phyloP scores from a whole-genome alignment of 495 filamentous ascomycete genomes.

The Hapsidospora chrysogenum region DNA sequence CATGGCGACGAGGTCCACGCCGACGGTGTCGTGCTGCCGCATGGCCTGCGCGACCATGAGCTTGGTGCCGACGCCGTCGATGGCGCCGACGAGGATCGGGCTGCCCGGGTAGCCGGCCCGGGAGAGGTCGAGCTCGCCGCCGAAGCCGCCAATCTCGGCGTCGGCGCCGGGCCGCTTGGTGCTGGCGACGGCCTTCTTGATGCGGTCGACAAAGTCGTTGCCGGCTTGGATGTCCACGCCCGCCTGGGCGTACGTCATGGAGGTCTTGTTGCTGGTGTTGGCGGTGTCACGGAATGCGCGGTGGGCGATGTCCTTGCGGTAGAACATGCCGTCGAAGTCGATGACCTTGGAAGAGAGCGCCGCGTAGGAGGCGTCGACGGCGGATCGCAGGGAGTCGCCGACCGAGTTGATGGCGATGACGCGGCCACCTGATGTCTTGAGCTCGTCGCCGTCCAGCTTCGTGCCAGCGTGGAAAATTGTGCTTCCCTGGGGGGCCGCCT shows the following conservation, averaged over 20 bases:
- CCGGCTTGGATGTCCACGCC: conserved; percentile 88
- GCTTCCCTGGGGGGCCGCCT: conserved; percentile 24
- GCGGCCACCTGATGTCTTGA: conserved; percentile 69
- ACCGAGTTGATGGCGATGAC: conserved; percentile 81
- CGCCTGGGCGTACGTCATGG: conserved; percentile 81
- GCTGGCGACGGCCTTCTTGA: conserved; percentile 66
- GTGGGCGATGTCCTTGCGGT: conserved; percentile 82
- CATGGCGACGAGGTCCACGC: conserved; percentile 95
- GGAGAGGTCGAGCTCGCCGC: conserved; percentile 69
- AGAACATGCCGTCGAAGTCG: conserved; percentile 81
- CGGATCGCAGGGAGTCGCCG: conserved; percentile 57
- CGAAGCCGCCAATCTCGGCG: conserved; percentile 88
- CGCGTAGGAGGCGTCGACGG: conserved; percentile 67
- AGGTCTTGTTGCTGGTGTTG: conserved; percentile 29
- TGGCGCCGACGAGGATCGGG: conserved; percentile 73
- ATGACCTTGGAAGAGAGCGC: conserved; percentile 31
- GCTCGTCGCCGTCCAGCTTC: conserved; percentile 36
- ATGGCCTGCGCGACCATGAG: conserved; percentile 83
- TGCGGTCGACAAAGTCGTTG: conserved; percentile 75
- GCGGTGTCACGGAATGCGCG: conserved; percentile 32
- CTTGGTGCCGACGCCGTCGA: conserved; percentile 94
- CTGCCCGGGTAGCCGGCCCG: conserved; percentile 56
- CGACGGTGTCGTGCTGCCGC: conserved; percentile 79
- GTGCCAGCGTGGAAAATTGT: conserved; percentile 93
- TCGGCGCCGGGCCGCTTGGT: conserved; percentile 74